These are phyloP conservation scores for Termitomyces eurrhizus DNA, from an alignment of 768 basidiomycete species.

Conservation along the genomic window DNA sequence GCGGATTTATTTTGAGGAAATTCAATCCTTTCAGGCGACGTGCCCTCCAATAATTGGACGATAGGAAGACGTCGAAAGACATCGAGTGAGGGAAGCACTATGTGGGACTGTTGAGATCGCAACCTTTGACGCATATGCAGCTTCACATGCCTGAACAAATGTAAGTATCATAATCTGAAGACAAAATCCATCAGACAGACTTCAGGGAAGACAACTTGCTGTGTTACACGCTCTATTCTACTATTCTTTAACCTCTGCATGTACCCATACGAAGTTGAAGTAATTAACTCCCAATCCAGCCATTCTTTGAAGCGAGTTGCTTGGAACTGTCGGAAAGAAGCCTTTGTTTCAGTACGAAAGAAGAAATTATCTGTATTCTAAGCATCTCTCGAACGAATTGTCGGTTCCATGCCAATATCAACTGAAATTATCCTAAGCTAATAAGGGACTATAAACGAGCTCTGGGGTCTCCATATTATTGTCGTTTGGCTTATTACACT, in stretches of 20 bases:
- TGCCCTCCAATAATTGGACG: constrained; percentile 30
- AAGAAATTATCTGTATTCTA: too few relatives aligned
- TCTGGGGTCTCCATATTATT: background rate
- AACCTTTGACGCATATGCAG: constrained; percentile 36
- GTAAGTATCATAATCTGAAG: constrained; percentile 31
- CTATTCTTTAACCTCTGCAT: constrained; percentile 34
- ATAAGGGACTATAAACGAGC: too few relatives aligned
- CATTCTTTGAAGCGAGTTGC: constrained; percentile 29
- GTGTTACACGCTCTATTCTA: constrained; percentile 33
- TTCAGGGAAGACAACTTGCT: constrained; percentile 15
- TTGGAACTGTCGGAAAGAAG: constrained; percentile 31
- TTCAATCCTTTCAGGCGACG: constrained; percentile 16
- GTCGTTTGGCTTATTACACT: background rate
- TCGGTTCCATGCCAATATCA: too few relatives aligned
- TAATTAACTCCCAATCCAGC: constrained; percentile 43
- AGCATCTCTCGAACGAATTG: too few relatives aligned
- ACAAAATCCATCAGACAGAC: background rate
- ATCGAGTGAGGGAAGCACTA: constrained; percentile 39
- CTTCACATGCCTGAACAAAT: constrained; percentile 8
- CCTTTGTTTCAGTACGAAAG: too few relatives aligned
- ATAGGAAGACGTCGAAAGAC: constrained; percentile 50
- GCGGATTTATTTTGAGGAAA: background rate
- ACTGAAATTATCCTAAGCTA: too few relatives aligned
- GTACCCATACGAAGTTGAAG: constrained; percentile 33
- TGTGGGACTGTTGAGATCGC: constrained; percentile 25